A percentile compares a stretch with the other conserved stretches of the same genome.
These are phyloP conservation scores for Zasmidium cellare DNA, from an alignment of 2,329 filamentous ascomycete genomes.

Conservation along the genomic window DNA sequence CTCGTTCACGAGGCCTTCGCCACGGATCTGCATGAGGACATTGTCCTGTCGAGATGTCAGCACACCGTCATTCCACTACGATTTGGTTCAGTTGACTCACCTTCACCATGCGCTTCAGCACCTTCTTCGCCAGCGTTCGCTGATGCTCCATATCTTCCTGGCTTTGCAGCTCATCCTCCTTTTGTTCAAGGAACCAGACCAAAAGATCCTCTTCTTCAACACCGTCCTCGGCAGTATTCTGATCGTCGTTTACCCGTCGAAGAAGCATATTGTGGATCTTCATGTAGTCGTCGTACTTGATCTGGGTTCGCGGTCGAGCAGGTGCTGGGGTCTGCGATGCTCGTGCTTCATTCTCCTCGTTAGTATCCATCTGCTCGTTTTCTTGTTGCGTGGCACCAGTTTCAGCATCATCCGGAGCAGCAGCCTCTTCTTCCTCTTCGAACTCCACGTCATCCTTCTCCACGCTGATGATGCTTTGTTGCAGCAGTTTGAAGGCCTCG, in stretches of 20 bases:
- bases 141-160: constrained; percentile 82
- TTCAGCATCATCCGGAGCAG: constrained; percentile 52
- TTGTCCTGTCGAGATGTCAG: constrained; percentile 50
- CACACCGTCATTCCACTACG: constrained; percentile 1
- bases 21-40: constrained; percentile 63
- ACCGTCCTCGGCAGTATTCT: constrained; percentile 73
- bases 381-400: constrained; percentile 44
- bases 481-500: constrained; percentile 86
- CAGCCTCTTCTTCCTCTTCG: constrained; percentile 67
- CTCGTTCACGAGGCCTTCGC: constrained; percentile 84
- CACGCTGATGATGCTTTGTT: constrained; percentile 94
- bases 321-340: constrained; percentile 44
- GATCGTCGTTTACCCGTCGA: constrained; percentile 78
- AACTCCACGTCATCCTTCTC: constrained; percentile 98
- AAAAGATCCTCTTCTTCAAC: constrained; percentile 80
- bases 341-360: constrained; percentile 37
- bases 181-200: constrained; percentile 89
- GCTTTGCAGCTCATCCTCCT: constrained; percentile 76
- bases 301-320: constrained; percentile 69
- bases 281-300: constrained; percentile 94
- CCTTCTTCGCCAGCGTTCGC: constrained; percentile 72
- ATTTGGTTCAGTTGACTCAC: constrained; percentile 51
- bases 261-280: constrained; percentile 85
- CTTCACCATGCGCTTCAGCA: constrained; percentile 95
- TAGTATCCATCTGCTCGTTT: constrained; percentile 54